Evolutionary conservation across 1,284 basidiomycete genomes (phyloP).

Genomic region (Marasmius fiardii): DNA sequence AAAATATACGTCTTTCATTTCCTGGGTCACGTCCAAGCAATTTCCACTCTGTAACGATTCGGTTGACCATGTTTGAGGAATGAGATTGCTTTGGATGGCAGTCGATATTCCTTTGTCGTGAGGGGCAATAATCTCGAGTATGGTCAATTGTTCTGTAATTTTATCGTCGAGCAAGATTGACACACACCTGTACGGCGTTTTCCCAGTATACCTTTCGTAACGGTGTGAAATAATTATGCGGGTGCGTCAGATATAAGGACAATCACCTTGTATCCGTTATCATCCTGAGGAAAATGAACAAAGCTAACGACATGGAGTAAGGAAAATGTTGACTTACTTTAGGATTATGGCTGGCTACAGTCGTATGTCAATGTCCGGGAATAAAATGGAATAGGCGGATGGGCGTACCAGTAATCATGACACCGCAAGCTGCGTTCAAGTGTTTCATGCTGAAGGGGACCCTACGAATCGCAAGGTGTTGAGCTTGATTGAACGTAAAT

Average conservation of each 20-base stretch:
- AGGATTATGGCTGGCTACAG: constrained; percentile 77
- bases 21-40: constrained; percentile 54
- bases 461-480: constrained; percentile 20
- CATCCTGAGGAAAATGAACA: constrained; percentile 43
- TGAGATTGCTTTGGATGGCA: constrained; percentile 59
- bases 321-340: constrained; percentile 45
- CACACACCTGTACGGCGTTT: constrained; percentile 71
- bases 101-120: constrained; percentile 75
- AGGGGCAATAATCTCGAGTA: constrained; percentile 69
- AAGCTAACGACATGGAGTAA: neutral
- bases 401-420: constrained; percentile 79
- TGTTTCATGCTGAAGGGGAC: constrained; percentile 75
- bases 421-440: constrained; percentile 70
- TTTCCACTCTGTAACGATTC: constrained; percentile 32
- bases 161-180: neutral
- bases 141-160: too few species aligned
- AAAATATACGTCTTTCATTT: constrained; percentile 62
- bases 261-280: constrained; percentile 82
- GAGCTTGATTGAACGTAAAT: neutral
- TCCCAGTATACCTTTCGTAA: constrained; percentile 74
- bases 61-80: constrained; percentile 48
- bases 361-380: constrained; percentile 12
- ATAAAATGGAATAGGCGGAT: constrained; percentile 2
- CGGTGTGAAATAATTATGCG: constrained; percentile 1
- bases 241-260: neutral